phyloP scores from a whole-genome alignment of 2,329 filamentous ascomycete genomes.

The Ophiostoma australiae region DNA sequence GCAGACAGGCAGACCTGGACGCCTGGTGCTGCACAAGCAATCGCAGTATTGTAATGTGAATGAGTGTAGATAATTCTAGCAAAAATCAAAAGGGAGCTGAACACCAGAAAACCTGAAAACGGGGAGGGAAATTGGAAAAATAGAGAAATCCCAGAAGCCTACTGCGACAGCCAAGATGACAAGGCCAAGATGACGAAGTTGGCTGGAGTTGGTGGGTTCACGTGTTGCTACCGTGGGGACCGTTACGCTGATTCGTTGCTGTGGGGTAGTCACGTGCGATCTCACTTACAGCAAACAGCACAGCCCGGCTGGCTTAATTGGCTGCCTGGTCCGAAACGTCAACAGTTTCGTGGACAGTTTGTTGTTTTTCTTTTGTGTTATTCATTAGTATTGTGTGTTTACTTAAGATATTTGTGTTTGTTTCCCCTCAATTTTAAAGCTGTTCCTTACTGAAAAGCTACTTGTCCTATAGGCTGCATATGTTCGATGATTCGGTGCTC shows the following conservation, averaged over 20 bases:
- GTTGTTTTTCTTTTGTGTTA: not conserved
- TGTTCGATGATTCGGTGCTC: too few species aligned
- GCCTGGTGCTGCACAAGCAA: not conserved
- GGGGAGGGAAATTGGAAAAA: not conserved
- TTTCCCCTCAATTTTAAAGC: too few species aligned
- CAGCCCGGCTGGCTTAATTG: not conserved
- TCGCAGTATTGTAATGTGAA: not conserved
- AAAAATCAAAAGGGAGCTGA: not conserved
- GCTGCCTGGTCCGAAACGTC: slow-evolving; percentile 1
- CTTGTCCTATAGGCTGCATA: too few species aligned
- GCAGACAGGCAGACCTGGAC: not conserved
- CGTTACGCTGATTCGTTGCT: slow-evolving; percentile 8
- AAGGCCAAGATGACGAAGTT: slow-evolving; percentile 16
- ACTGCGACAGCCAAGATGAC: slow-evolving; percentile 8
- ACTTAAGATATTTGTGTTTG: not conserved
- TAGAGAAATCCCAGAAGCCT: not conserved
- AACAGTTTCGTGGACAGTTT: not conserved
- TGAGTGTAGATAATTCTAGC: not conserved
- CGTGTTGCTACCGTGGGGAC: slow-evolving; percentile 12
- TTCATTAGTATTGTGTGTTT: not conserved
- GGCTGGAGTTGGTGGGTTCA: slow-evolving; percentile 14
- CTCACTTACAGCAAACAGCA: slow-evolving; percentile 4
- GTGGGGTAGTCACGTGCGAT: slow-evolving; percentile 10
- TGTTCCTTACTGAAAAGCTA: too few species aligned
- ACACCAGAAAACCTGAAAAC: not conserved